Percentiles rank a stretch among this genome's conserved stretches.
Evolutionary conservation across 2,329 filamentous ascomycete genomes (phyloP).

Genomic region (Phialophora tarda): DNA sequence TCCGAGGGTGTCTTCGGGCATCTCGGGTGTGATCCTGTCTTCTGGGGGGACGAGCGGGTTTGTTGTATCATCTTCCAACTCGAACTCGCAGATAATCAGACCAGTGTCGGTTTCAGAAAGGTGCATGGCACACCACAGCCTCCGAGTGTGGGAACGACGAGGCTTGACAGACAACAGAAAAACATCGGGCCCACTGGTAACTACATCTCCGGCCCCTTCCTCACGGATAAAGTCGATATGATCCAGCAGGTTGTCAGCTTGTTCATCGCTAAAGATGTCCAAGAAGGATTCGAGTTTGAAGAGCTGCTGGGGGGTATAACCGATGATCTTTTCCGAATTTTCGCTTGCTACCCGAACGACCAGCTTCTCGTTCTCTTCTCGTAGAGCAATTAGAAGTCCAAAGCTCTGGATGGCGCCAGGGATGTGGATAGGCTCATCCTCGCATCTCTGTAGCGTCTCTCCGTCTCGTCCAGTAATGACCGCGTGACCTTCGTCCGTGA

Average conservation of each 20-base stretch:
- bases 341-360: slow-evolving; percentile 77
- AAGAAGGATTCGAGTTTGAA: slow-evolving; percentile 77
- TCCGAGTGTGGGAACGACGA: slow-evolving; percentile 62
- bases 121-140: slow-evolving; percentile 88
- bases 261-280: slow-evolving; percentile 83
- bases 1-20: slow-evolving; percentile 74
- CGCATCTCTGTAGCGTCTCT: slow-evolving; percentile 75
- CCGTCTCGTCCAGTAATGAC: slow-evolving; percentile 80
- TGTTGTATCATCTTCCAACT: slow-evolving; percentile 75
- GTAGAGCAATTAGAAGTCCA: slow-evolving; percentile 74
- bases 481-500: slow-evolving; percentile 78
- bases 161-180: slow-evolving; percentile 77
- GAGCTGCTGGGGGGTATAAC: slow-evolving; percentile 75
- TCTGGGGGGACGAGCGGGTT: slow-evolving; percentile 70
- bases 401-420: slow-evolving; percentile 83
- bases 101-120: slow-evolving; percentile 70
- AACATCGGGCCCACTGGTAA: slow-evolving; percentile 79
- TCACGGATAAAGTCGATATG: slow-evolving; percentile 88
- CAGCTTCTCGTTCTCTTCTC: slow-evolving; percentile 74
- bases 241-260: slow-evolving; percentile 80
- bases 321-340: slow-evolving; percentile 76
- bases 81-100: slow-evolving; percentile 84
- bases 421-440: slow-evolving; percentile 89
- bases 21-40: slow-evolving; percentile 62
- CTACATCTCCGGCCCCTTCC: slow-evolving; percentile 73